phyloP scores from a whole-genome alignment of 306 rosid species.

The Vigna angularis region DNA sequence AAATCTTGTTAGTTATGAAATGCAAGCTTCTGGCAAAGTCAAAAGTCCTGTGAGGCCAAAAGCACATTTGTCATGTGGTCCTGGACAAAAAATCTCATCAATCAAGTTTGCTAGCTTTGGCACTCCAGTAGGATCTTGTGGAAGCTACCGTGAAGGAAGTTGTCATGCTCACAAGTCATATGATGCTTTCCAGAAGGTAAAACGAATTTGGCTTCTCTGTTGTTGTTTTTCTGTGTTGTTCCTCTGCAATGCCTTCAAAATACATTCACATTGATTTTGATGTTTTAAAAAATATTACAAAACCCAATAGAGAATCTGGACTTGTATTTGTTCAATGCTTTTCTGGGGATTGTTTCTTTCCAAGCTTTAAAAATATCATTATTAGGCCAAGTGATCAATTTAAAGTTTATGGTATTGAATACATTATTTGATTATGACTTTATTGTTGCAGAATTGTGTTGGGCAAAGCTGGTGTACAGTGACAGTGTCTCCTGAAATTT shows the following conservation, averaged over 20 bases:
- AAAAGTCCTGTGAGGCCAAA: constrained; percentile 75
- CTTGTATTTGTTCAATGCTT: constrained; percentile 8
- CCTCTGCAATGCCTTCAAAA: too few species aligned
- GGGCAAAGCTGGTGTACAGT: constrained; percentile 86
- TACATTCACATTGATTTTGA: too few species aligned
- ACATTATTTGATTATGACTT: constrained; percentile 7
- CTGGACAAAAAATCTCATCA: constrained; percentile 82
- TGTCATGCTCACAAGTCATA: constrained; percentile 95
- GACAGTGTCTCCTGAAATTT: constrained; percentile 75
- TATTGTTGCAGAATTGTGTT: constrained; percentile 76
- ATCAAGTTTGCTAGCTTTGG: constrained; percentile 98
- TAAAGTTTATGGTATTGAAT: neutral
- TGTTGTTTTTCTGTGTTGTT: too few species aligned
- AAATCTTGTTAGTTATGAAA: constrained; percentile 72
- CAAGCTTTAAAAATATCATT: neutral
- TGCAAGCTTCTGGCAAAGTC: constrained; percentile 87
- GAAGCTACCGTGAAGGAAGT: constrained; percentile 81
- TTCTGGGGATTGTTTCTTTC: neutral
- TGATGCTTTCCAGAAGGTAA: constrained; percentile 81
- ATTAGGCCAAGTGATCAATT: constrained; percentile 8
- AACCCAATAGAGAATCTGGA: too few species aligned
- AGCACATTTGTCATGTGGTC: constrained; percentile 85
- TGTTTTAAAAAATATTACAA: too few species aligned
- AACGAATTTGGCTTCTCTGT: too few species aligned
- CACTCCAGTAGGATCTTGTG: constrained; percentile 86